Evolutionary conservation across 306 rosid species (phyloP).

Genomic region (Citrullus amarus): DNA sequence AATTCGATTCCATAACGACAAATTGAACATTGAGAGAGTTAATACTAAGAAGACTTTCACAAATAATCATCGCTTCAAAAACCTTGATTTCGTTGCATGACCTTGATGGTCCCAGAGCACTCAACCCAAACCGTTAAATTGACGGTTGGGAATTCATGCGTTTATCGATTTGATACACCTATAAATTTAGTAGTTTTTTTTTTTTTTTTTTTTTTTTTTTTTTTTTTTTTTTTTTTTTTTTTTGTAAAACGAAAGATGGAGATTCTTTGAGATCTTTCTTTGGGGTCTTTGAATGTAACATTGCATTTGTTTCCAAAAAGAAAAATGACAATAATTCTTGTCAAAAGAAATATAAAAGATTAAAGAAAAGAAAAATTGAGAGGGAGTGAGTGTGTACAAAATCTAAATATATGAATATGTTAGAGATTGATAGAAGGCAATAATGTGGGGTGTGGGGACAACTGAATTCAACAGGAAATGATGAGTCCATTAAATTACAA

Average conservation of each 20-base stretch:
- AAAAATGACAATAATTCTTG: background rate
- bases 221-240: background rate
- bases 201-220: no score
- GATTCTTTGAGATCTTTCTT: background rate
- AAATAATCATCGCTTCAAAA: no score
- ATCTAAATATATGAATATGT: background rate
- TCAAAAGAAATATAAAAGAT: background rate
- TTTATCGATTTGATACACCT: background rate
- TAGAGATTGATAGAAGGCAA: background rate
- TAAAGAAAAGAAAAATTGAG: background rate
- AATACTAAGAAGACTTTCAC: no score
- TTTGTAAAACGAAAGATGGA: background rate
- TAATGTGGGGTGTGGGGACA: slow-evolving; percentile 2
- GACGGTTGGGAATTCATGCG: no score
- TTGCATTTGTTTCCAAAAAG: background rate
- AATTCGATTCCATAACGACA: no score
- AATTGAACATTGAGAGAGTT: no score
- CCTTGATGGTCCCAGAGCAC: no score
- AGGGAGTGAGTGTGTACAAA: background rate
- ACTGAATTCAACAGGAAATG: background rate
- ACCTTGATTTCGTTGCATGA: no score
- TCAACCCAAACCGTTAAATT: no score
- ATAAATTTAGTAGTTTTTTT: background rate
- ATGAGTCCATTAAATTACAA: background rate
- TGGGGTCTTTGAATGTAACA: background rate